Evolutionary conservation across 1,284 basidiomycete species (phyloP), one percentile per base, ranked within the genome.

Genomic region (Ustilago tritici): DNA sequence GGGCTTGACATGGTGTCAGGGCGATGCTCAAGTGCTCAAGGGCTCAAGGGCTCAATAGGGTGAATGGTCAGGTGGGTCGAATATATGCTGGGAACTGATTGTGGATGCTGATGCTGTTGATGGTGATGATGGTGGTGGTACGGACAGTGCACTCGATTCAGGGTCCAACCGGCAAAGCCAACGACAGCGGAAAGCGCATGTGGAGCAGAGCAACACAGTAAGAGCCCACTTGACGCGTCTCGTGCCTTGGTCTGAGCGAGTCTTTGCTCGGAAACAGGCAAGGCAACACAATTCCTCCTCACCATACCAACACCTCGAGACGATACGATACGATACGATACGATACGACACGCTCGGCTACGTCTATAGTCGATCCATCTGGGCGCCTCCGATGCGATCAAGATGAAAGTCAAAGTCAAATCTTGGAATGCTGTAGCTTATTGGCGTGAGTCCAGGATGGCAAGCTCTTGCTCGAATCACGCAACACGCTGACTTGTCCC

Each of bases 351-450:
- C 23, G 23, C 23, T 23, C 17, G 7, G n/a, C 17, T n/a, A 49
- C 17, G 0, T 31, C 32, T 23, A 31, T 32, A 17, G 6, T 41
- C 40, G 15, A 15, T 15, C 32, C 6, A 32, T 1, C 8, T 12
- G 19, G 56, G 23, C 34, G 40, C 19, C 46, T 34, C 41, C 53
- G 54, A 72, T 67, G 70, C 41, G 5, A 28, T 54, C 70, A 54
- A 60, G 15, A 86, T 86, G 84, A 86, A 86, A 66, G 80, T 86
- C 74, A 81, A 78, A 43, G 67, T 86, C 52, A 80, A 77, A 50
- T 75, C 80, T 32, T 86, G 81, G 82, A 80, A 79, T 57, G 77
- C 84, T 1, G 81, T 84, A 3, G 84, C 80, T 32, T 84, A 84
- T 65, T 85, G 84, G 84, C 61, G 82, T 84, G 67, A 74, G 81